Evolutionary conservation across 306 rosid genomes (phyloP), one percentile per base, ranked within the genome.

Genomic region (Vachellia pachyceras): DNA sequence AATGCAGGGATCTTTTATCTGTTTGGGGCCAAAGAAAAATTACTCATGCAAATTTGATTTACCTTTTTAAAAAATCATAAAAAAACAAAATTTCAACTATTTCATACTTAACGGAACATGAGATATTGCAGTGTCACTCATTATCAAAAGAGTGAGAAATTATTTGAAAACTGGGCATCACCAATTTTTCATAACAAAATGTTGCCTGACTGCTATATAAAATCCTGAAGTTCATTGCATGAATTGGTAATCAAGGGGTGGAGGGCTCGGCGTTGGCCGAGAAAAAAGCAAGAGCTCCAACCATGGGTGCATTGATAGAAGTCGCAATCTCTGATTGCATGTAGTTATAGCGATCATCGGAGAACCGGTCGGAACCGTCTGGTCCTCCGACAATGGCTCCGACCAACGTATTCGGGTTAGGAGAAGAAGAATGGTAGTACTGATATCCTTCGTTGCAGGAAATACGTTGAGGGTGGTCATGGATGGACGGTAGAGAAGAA

Each of bases 341-440:
- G 52, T 94, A 94, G 76, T 91, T 92, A 66, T 87, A 84, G 64
- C 98, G 81, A 57, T 94, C 88, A 80, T 94, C 97, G 0, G 91
- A 72, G 69, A 91, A 94, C 37, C 78, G 85, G 80, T 94, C 97
- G 3, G n/a, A 75, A 23, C 67, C 86, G 69, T 94, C 97, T 15
- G 98, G 98, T 70, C 98, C 98, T 17, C 98, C 97, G 1, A 94
- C 92, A 0, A 94, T 80, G 72, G 97, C 97, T 35, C 98, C 98
- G 36, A 87, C 85, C 7, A 88, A 93, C 50, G 85, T 73, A 80
- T 92, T 94, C 1, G 98, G 98, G 61, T 94, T 91, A 3, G 91
- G 90, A 0, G 96, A 87, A 2, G 76, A 52, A 0, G 94, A 88
- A 64, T 81, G 2, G 11, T 85, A 83, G 76, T 83, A 90, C 44